Conservation (phyloP, 306 rosid species). For the Acacia melanoxylon region DNA sequence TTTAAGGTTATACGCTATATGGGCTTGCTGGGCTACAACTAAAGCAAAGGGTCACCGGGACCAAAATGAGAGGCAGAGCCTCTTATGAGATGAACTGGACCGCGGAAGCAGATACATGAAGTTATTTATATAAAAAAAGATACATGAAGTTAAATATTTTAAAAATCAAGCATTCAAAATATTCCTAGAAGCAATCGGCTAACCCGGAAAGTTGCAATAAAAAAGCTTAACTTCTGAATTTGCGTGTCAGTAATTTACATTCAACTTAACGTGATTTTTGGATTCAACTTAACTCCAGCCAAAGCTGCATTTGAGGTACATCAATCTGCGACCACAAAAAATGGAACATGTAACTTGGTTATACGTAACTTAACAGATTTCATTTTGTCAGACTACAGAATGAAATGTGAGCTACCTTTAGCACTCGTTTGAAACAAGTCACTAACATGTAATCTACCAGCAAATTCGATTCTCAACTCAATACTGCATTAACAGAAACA, state of each 20-base stretch:
- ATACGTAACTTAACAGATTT: not conserved
- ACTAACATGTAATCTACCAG: not conserved
- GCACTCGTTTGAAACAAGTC: not conserved
- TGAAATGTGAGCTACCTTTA: not conserved
- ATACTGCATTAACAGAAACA: constrained; percentile 13
- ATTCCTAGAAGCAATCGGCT: not conserved
- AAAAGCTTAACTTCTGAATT: not conserved
- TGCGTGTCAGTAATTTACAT: not conserved
- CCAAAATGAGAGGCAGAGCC: not conserved
- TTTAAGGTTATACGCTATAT: not conserved
- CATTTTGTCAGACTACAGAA: not conserved
- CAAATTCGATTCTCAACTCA: constrained; percentile 31
- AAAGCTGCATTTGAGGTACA: not conserved
- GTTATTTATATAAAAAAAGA: too few species aligned
- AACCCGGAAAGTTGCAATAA: not conserved
- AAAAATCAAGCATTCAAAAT: not conserved
- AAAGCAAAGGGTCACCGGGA: not conserved
- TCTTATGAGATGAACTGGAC: not conserved
- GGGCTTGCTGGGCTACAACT: not conserved
- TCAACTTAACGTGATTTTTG: not conserved
- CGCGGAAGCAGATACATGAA: not conserved
- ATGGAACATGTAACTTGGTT: not conserved
- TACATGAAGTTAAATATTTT: not conserved
- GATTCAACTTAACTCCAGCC: not conserved
- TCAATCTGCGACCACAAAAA: not conserved